Evolutionary conservation across 169 alveolate species (phyloP), one percentile per base, ranked within the genome.

Genomic region (Neospora caninum): DNA sequence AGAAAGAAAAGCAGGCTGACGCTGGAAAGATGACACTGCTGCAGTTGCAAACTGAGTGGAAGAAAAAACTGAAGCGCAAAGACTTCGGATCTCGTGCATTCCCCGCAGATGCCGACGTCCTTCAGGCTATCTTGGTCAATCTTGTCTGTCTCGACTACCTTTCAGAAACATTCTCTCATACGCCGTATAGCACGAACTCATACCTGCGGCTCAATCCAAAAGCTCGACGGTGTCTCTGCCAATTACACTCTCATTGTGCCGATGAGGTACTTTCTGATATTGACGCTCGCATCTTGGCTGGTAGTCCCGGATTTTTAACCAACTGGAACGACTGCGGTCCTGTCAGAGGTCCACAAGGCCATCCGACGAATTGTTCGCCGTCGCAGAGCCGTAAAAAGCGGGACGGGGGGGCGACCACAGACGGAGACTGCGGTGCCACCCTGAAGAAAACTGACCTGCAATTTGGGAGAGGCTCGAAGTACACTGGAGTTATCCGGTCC

Each of bases 31-130:
- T 53, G 78, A 91, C 94, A 6, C 70, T 91, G 49, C 94, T 91
- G 78, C 91, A 91, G 88, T 86, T 91, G 10, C 94, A 91, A 54
- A 80, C 91, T 16, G 91, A 78, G 38, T 91, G 94, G 94, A 91
- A 91, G 42, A 25, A 29, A 25, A 70, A 43, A n/a, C 70, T 91
- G 78, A 34, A 91, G 64, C 45, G 45, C 64, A 38, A 64, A n/a
- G 39, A 31, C 88, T 78, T 91, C 70, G 91, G 94, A 34, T 39
- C 49, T 16, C 82, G 53, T 10, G 80, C 70, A 20, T 22, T 34
- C 25, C 94, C 58, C 31, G 92, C 67, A 20, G 73, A 91, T n/a
- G 58, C 80, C 49, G 94, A 91, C 36, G 88, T 39, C 27, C 88
- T 91, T 10, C 94, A 91, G 73, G 88, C 94, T 9, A 73, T 91